Conservation (phyloP, 129 eudicot genomes). For the Flaveria ramosissima region DNA sequence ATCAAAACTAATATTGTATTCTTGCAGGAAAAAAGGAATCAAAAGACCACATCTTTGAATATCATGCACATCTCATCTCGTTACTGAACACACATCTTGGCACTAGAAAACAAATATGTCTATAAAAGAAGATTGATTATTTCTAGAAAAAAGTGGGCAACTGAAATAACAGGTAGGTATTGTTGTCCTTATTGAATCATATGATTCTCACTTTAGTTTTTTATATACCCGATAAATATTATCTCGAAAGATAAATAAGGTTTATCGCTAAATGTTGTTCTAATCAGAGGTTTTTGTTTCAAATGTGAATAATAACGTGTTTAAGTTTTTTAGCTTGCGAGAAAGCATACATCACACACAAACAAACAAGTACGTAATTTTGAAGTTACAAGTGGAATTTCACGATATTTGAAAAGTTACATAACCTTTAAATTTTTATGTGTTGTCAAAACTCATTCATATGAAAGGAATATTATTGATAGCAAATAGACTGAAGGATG, state of each 20-base stretch:
- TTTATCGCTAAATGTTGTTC: too few species aligned
- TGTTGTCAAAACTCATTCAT: neutral
- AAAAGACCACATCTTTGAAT: conserved; percentile 23
- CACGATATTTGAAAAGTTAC: neutral
- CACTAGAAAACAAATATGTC: conserved; percentile 38
- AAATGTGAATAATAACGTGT: neutral
- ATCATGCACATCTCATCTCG: conserved; percentile 24
- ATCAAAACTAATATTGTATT: conserved; percentile 3
- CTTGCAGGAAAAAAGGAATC: conserved; percentile 28
- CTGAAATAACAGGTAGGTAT: conserved; percentile 38
- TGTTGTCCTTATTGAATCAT: conserved; percentile 21
- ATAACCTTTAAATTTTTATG: neutral
- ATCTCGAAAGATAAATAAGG: neutral
- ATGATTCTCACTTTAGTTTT: neutral
- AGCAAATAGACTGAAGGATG: neutral
- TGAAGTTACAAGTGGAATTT: neutral
- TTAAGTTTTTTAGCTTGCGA: neutral
- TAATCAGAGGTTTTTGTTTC: neutral
- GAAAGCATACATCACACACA: neutral
- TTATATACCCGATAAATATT: neutral
- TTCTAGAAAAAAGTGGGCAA: conserved; percentile 39
- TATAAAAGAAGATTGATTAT: conserved; percentile 16
- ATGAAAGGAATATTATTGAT: neutral
- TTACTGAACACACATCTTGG: conserved; percentile 26
- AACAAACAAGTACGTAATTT: neutral